Evolutionary conservation across 164 flowering plant species (phyloP), one percentile per base, ranked within the genome.

Genomic region (Liquidambar formosana): DNA sequence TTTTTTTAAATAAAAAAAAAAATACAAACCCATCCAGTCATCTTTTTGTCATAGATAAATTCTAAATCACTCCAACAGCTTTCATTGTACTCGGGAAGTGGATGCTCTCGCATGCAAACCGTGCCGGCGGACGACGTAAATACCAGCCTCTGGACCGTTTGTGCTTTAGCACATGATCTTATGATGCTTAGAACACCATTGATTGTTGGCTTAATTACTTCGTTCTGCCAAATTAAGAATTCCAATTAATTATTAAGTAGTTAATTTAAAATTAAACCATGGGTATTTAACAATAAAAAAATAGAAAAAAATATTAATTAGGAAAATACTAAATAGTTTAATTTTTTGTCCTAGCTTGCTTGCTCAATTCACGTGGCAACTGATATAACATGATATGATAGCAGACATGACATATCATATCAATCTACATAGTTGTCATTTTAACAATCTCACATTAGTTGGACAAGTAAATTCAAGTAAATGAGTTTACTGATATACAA

Each of bases 61-160:
- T 86, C 86, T 22, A 86, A 5, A 46, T 88, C 88, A 45, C 85
- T 83, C 89, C 89, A 86, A 59, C 63, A 48, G 43, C 41, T 74
- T 67, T 88, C 93, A 26, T 86, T 84, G 52, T 85, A 85, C 18
- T 75, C 76, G 1, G 82, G 72, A 54, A 52, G 72, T 19, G 66
- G 72, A 44, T 77, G 71, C 59, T 84, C 80, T 72, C 78, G 68
- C 26, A 83, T 76, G 54, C 75, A 65, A 13, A 88, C 78, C 19
- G 93, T 76, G 51, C 88, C 90, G 0, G 90, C 90, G 0, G 93
- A 88, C 3, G 87, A 85, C 1, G 90, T 86, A 80, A 83, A 85
- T 0, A 88, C 86, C 1, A 88, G 51, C 65, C 76, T 82, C 26
- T 75, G 48, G 0, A 88, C 89, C 0, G 83, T 83, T 33, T 77